Conservation (phyloP, 805 yeast species). For the Candida koratica region DNA sequence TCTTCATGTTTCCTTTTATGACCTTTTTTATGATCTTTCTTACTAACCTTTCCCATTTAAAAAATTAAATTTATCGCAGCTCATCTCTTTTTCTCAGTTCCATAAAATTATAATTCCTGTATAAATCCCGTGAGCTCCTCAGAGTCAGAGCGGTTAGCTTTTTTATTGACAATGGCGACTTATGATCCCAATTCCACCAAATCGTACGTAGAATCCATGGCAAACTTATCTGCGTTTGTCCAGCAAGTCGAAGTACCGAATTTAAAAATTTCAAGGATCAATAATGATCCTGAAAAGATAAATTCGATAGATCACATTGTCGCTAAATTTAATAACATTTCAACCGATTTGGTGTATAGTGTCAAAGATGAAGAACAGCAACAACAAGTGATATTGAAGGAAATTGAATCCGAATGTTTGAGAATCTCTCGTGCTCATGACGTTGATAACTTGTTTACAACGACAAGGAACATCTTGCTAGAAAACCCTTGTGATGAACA, state of each 20-base stretch:
- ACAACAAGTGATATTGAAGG: slow-evolving; percentile 13
- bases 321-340: slow-evolving; percentile 36
- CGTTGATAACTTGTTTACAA: slow-evolving; percentile 23
- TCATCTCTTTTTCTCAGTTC: slow-evolving; percentile 11
- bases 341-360: slow-evolving; percentile 22
- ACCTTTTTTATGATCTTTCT: neutral
- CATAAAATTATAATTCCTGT: neutral
- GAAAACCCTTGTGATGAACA: slow-evolving; percentile 43
- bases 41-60: slow-evolving; percentile 3
- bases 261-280: slow-evolving; percentile 34
- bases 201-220: slow-evolving; percentile 78
- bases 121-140: neutral
- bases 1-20: slow-evolving; percentile 13
- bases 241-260: slow-evolving; percentile 21
- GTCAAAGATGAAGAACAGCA: slow-evolving; percentile 13
- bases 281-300: slow-evolving; percentile 28
- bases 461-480: slow-evolving; percentile 8
- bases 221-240: slow-evolving; percentile 55
- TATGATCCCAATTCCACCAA: slow-evolving; percentile 58
- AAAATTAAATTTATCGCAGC: slow-evolving; percentile 10
- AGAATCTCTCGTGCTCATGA: slow-evolving; percentile 32
- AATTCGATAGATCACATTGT: slow-evolving; percentile 31
- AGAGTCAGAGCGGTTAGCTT: neutral
- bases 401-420: slow-evolving; percentile 28
- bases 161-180: slow-evolving; percentile 27